These are phyloP conservation scores for Stephania yunnanensis DNA, from an alignment of 164 flowering plant genomes.

Conservation along the genomic window DNA sequence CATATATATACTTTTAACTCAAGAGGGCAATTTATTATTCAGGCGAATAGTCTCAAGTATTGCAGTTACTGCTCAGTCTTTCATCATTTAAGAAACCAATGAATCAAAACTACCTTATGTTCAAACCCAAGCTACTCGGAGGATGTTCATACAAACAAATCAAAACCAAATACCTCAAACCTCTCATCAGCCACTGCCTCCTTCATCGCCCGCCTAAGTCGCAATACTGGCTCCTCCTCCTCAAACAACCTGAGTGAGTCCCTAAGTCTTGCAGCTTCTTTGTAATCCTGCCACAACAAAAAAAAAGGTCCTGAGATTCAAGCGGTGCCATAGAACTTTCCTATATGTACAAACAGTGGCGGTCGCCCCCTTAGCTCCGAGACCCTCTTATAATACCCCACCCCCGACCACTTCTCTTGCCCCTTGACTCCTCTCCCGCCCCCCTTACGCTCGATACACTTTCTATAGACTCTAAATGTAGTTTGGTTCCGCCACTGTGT, in stretches of 20 bases:
- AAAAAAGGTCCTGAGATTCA: not conserved
- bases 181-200: constrained; percentile 68
- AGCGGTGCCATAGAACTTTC: not conserved
- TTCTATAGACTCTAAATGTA: not conserved
- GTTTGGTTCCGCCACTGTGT: not conserved
- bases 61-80: too few relatives aligned
- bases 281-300: constrained; percentile 47
- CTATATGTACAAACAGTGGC: too few relatives aligned
- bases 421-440: not conserved
- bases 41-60: too few relatives aligned
- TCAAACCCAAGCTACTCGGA: too few relatives aligned
- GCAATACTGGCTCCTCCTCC: constrained; percentile 79
- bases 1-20: too few relatives aligned
- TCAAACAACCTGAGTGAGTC: constrained; percentile 78
- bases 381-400: too few relatives aligned
- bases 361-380: too few relatives aligned
- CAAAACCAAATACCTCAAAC: constrained; percentile 58
- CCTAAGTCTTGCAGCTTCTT: constrained; percentile 89
- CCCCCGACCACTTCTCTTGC: too few relatives aligned
- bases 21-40: too few relatives aligned
- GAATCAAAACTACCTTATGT: too few relatives aligned
- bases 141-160: not conserved
- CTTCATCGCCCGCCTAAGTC: constrained; percentile 56
- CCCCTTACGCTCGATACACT: not conserved
- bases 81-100: too few relatives aligned